Base-by-base conservation (phyloP, 805 yeast genomes). In the Metschnikowia dekortorum region DNA sequence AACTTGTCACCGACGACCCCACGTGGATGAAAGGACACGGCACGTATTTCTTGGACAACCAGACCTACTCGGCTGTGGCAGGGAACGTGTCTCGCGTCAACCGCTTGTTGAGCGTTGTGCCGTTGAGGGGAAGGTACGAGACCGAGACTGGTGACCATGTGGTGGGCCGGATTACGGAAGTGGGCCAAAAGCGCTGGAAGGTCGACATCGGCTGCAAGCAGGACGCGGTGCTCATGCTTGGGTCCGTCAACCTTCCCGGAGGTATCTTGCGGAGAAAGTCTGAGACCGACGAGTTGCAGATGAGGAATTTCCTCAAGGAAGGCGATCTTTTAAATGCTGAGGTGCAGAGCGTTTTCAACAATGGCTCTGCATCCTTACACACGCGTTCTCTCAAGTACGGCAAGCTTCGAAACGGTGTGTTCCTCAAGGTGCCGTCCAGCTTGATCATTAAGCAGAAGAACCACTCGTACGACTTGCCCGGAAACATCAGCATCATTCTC, bases 21-120 rank as follows among this genome's bases (percentile, higher is more conserved):
- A 79, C 85, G 2, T 94, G 98, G 97, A 94, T 94, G 99, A 81
- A 96, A 63, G 99, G 99, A 31, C 99, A 92, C 63, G 99, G 99
- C 6, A 94, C 98, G 0, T 94, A 89, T 65, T 81, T 84, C 57
- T 70, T 86, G 37, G 83, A 82, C 33, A 85, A 85, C 56, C 74
- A 78, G 58, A 89, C 97, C 0, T 89, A 81, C 65, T 85, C 96
- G 2, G 85, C 97, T 0, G 96, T 92, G 6, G 97, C 97, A 0
- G 99, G 99, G 4, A 83, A 84, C 9, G 84, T 94, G 4, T 80
- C 87, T 1, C 78, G 92, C 54, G 97, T 91, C 47, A 94, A 94
- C 67, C 82, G 91, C 60, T 75, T 94, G 51, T 75, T 94, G 51
- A 84, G 91, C 61, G 98, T 94, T 16, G 71, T 81, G 30, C 96